phyloP scores from a whole-genome alignment of 2,329 filamentous ascomycete genomes.

The Pseudonectria buxi region DNA sequence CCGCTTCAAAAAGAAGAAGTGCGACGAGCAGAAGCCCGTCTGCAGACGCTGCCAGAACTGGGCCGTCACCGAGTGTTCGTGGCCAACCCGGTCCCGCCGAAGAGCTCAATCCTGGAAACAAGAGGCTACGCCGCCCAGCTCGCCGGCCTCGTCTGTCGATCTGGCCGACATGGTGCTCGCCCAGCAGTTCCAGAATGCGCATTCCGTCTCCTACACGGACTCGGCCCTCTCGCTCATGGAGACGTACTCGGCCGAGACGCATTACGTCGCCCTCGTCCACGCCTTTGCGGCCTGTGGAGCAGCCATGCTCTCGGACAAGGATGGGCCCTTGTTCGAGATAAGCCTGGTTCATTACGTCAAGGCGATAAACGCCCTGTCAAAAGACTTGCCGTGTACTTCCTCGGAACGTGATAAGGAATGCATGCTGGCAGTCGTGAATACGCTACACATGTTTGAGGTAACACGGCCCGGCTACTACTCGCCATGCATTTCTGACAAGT shows the following conservation, averaged over 20 bases:
- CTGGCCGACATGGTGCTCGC: not conserved
- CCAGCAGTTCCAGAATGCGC: slow-evolving; percentile 1
- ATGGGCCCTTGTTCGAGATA: not conserved
- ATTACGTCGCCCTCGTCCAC: not conserved
- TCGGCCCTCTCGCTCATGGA: too few relatives aligned
- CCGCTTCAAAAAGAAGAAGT: slow-evolving; percentile 1
- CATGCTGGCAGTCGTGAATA: slow-evolving; percentile 1
- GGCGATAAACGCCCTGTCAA: not conserved
- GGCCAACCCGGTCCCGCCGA: not conserved
- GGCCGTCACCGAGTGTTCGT: not conserved
- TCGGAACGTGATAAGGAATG: not conserved
- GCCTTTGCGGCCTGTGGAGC: slow-evolving; percentile 1
- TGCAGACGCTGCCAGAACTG: not conserved
- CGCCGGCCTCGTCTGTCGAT: not conserved
- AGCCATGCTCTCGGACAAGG: not conserved
- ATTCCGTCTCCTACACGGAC: not conserved
- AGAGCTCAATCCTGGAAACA: not conserved
- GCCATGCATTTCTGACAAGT: not conserved
- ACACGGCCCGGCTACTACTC: too few relatives aligned
- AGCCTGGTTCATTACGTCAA: not conserved
- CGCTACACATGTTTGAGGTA: slow-evolving; percentile 1
- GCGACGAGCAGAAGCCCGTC: slow-evolving; percentile 1
- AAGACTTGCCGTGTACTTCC: not conserved
- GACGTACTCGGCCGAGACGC: not conserved
- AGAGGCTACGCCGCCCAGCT: not conserved